Percentiles rank a stretch among this genome's conserved stretches.
Evolutionary conservation across 2,329 filamentous ascomycete species (phyloP).

Genomic region (Fusarium pseudograminearum): DNA sequence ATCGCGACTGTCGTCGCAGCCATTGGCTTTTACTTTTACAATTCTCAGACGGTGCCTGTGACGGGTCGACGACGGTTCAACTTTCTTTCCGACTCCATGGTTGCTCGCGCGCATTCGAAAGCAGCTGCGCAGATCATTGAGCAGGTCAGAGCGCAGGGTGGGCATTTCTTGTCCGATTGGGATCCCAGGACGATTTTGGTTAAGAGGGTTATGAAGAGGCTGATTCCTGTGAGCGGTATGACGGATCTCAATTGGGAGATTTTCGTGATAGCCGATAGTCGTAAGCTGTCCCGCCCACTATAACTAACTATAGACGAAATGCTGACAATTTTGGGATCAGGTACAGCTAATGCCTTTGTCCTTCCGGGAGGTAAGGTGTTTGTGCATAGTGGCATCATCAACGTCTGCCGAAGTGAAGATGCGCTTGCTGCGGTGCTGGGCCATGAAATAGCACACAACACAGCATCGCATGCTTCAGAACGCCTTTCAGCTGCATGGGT

Average conservation of each 20-base stretch:
- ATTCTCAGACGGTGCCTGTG: conserved; percentile 79
- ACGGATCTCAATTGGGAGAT: conserved; percentile 74
- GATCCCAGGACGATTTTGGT: conserved; percentile 70
- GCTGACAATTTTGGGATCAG: conserved; percentile 43
- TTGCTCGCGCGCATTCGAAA: conserved; percentile 56
- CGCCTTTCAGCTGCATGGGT: conserved; percentile 66
- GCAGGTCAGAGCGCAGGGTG: conserved; percentile 64
- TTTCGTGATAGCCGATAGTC: conserved; percentile 75
- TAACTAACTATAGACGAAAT: background rate
- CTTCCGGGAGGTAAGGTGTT: conserved; percentile 84
- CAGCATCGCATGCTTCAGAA: conserved; percentile 77
- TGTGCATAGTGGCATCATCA: conserved; percentile 78
- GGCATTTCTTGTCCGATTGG: conserved; percentile 67
- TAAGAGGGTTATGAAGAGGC: conserved; percentile 70
- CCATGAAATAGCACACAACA: conserved; percentile 83
- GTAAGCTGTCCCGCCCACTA: conserved; percentile 50
- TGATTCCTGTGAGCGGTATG: conserved; percentile 77
- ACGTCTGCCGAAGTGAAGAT: conserved; percentile 74
- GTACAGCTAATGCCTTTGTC: conserved; percentile 79
- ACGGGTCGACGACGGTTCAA: conserved; percentile 81
- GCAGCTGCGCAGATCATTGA: conserved; percentile 60
- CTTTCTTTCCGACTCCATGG: conserved; percentile 67
- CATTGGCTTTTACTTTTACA: conserved; percentile 71
- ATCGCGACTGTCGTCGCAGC: conserved; percentile 58
- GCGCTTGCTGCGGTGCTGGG: conserved; percentile 80